Evolutionary conservation across 257 asterid genomes (phyloP).

Genomic region (Craterostigma plantagineum): DNA sequence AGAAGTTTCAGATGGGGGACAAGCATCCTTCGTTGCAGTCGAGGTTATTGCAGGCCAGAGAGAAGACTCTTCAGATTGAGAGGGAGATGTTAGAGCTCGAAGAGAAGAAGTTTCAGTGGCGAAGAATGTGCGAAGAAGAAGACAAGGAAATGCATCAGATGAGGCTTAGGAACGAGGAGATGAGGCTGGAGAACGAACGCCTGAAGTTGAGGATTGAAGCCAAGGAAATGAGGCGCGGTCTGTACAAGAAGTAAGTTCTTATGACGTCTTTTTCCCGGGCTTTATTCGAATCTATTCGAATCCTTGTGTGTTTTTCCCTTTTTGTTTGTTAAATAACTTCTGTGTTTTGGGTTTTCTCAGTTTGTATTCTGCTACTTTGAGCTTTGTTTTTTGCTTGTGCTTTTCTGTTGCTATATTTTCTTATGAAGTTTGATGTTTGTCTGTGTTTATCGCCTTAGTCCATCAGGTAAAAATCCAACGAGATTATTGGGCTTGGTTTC

Average conservation of each 20-base stretch:
- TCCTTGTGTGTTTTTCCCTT: too few species aligned
- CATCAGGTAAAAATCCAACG: too few species aligned
- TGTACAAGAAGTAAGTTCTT: neutral
- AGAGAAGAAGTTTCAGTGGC: conserved; percentile 14
- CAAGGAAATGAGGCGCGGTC: conserved; percentile 8
- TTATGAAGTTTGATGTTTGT: too few species aligned
- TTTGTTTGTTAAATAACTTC: too few species aligned
- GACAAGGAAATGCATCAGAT: conserved; percentile 18
- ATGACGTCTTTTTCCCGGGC: neutral
- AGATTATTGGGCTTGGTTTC: too few species aligned
- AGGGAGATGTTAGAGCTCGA: conserved; percentile 22
- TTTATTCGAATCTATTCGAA: too few species aligned
- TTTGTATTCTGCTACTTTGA: too few species aligned
- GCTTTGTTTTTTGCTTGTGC: too few species aligned
- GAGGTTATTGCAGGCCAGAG: conserved; percentile 10
- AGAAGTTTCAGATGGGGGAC: conserved; percentile 1
- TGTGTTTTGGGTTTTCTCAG: too few species aligned
- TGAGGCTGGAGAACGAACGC: conserved; percentile 27
- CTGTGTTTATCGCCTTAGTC: too few species aligned
- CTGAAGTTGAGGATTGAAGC: conserved; percentile 11
- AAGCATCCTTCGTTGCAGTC: neutral
- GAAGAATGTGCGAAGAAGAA: conserved; percentile 9
- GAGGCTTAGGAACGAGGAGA: conserved; percentile 19
- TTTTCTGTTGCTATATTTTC: too few species aligned
- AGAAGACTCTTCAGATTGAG: conserved; percentile 16